Evolutionary conservation across 2,329 filamentous ascomycete species (phyloP).

Genomic region (Ophiostoma quercus): DNA sequence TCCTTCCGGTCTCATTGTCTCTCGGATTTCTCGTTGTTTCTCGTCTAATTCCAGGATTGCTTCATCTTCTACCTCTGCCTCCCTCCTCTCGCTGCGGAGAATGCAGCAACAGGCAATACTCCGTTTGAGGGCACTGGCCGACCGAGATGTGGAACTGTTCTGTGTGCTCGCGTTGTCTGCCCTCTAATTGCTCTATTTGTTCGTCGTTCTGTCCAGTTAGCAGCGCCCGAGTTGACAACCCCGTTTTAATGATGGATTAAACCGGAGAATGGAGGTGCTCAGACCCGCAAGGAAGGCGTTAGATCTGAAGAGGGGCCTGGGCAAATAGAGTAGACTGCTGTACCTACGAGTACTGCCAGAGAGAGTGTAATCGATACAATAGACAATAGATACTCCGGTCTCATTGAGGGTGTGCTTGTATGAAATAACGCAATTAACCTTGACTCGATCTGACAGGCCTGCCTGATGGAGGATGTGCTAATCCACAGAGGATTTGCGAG

Average conservation of each 20-base stretch:
- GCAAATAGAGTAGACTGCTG: background rate
- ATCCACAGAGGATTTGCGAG: background rate
- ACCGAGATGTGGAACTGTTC: constrained; percentile 1
- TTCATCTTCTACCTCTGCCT: background rate
- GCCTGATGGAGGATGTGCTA: background rate
- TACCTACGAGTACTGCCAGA: background rate
- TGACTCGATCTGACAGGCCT: background rate
- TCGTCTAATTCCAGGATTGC: background rate
- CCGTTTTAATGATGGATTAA: constrained; percentile 10
- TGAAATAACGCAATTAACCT: background rate
- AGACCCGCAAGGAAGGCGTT: constrained; percentile 13
- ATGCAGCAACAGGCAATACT: constrained; percentile 10
- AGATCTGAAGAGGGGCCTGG: constrained; percentile 10
- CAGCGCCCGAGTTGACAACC: constrained; percentile 4
- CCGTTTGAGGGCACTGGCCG: constrained; percentile 9
- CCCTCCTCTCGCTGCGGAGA: background rate
- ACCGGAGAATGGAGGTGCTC: background rate
- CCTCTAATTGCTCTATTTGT: background rate
- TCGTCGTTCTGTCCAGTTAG: background rate
- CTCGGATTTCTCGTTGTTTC: background rate
- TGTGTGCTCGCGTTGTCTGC: background rate
- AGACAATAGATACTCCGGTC: background rate
- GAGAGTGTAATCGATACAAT: too few relatives aligned
- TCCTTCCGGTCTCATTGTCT: background rate
- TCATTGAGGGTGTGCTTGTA: constrained; percentile 1